Conservation (phyloP, 163 green algal species). For the Chlamydomonas reinhardtii region DNA sequence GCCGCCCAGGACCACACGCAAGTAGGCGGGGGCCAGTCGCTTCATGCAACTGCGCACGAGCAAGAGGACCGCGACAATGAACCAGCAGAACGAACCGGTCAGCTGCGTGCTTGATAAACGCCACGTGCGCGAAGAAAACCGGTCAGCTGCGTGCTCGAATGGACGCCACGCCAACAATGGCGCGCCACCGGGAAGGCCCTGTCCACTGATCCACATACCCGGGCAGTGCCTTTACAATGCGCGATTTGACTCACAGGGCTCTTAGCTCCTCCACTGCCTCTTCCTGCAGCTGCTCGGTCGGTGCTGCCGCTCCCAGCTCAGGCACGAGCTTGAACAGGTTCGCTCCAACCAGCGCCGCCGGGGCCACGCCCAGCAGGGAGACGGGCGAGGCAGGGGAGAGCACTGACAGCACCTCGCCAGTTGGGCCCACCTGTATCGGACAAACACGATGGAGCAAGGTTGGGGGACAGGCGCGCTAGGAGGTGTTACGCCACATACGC, state of each 20-base stretch:
- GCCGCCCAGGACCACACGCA: too few species aligned
- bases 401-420: neutral
- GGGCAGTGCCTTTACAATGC: too few species aligned
- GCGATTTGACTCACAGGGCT: neutral
- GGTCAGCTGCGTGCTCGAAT: too few species aligned
- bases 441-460: too few species aligned
- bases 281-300: neutral
- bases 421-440: neutral
- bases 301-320: neutral
- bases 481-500: too few species aligned
- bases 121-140: neutral
- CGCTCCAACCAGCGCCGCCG: neutral
- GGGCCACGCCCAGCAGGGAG: neutral
- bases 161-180: too few species aligned
- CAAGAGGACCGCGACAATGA: too few species aligned
- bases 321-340: slow-evolving; percentile 4
- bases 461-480: too few species aligned
- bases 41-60: too few species aligned
- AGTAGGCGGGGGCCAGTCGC: too few species aligned
- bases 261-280: neutral
- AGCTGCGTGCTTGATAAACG: neutral
- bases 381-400: neutral
- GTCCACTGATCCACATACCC: too few species aligned
- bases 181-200: too few species aligned
- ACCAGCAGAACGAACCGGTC: neutral